Evolutionary conservation across 148 eudicot genomes (phyloP), one percentile per base, ranked within the genome.

Genomic region (Heliosperma pusillum): DNA sequence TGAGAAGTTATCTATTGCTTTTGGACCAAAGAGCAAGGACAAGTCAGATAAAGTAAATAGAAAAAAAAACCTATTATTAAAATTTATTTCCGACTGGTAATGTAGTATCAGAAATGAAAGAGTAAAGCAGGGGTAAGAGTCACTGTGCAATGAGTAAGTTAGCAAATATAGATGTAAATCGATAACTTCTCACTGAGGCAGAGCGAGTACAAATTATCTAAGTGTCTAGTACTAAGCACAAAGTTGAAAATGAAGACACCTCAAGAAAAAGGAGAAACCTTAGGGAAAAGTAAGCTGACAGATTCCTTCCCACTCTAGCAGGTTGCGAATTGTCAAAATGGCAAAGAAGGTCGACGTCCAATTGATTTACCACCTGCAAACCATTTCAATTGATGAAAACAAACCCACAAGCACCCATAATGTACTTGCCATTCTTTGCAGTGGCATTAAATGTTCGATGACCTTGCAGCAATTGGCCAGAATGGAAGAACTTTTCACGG

Each of bases 401-500:
- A 74, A 69, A 69, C 61, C 10, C 25, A 66, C 60, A 72, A 45
- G 52, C 57, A 72, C 30, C 52, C 42, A 52, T 11, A 26, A 47
- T 7, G 24, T n/a, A 52, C 7, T 30, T 59, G 45, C 6, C 24
- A 42, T 70, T 71, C 69, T 68, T 57, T 50, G 5, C 29, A 45
- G 75, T 50, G 21, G 60, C 64, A 29, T 24, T 13, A 61, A 58
- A 33, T 60, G 70, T 55, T 50, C 40, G 56, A 68, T 59, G 40
- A 95, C 99, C 99, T 92, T 92, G 97, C 97, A 95, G 82, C 92
- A 87, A 80, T 90, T 95, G 69, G 84, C 89, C 86, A 95, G 63
- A 73, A 92, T 86, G 56, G 75, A 75, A 59, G 92, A 88, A 82
- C 82, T 86, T 78, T 80, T 83, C 60, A 92, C 85, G 50, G 90